Evolutionary conservation across 805 yeast genomes (phyloP), one percentile per base, ranked within the genome.

Genomic region (Wickerhamiella australiensis): DNA sequence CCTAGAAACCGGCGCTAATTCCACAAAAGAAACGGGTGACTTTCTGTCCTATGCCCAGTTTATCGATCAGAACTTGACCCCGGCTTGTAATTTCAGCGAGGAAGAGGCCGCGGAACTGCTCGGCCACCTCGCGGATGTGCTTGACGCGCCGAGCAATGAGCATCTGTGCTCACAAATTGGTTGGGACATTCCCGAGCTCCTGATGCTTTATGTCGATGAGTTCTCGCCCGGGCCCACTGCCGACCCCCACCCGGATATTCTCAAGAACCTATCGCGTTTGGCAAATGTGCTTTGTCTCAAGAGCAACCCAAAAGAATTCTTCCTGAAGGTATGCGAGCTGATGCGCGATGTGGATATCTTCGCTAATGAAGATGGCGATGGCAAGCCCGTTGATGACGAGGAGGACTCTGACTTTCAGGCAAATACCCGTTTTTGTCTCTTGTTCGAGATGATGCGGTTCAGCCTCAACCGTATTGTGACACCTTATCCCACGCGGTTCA

Each of bases 101-200:
- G 74, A 67, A 0, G 85, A 84, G 47, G 74, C 76, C 49, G 46
- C 48, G 7, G 46, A 42, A 23, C 50, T 56, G 13, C 47, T 59
- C 12, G 33, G 44, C 13, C 60, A 84, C n/a, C 63, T 86, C 43
- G 64, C 60, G 0, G 65, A 68, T 2, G 55, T 87, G 12, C 56
- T 64, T 9, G 67, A 65, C 0, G 29, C 35, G 27, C 43, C 43
- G 13, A 42, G 60, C 0, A 62, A 82, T 59, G 68, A 71, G 15
- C 72, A 71, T 9, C 64, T 85, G 26, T 68, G 79, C 0, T 70
- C 73, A 41, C 82, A 80, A 56, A 77, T 87, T 53, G 95, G 94
- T 1, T 88, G 96, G 96, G 96, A 88, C 63, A 61, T 88, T n/a
- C 95, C 95, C 0, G 73, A 72, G 27, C 65, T 84, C 46, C 56